Percentiles rank a stretch among this genome's conserved stretches.
Conservation (phyloP, 2,329 filamentous ascomycete genomes). For the Fusarium aywerte region DNA sequence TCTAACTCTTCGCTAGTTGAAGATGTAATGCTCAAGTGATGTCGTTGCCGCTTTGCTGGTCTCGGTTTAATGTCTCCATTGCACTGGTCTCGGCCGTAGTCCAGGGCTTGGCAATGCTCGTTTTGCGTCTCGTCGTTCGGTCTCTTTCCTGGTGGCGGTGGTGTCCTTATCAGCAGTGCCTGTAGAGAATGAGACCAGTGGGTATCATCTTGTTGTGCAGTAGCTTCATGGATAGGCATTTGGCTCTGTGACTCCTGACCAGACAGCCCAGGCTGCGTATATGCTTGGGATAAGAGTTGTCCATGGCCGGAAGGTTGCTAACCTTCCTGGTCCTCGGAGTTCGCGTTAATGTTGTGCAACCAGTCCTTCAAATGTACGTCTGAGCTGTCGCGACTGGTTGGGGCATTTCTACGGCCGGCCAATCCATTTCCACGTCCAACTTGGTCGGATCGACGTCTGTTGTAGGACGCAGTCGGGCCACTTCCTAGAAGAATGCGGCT, state of each 20-base stretch:
- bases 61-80: neutral
- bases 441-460: constrained; percentile 23
- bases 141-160: constrained; percentile 20
- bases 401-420: constrained; percentile 9
- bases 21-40: constrained; percentile 10
- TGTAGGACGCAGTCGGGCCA: neutral
- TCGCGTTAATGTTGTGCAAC: constrained; percentile 16
- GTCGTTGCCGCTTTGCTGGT: constrained; percentile 16
- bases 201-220: neutral
- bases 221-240: neutral
- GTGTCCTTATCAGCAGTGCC: constrained; percentile 32
- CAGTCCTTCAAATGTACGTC: constrained; percentile 26
- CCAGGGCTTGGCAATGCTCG: neutral
- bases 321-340: constrained; percentile 34
- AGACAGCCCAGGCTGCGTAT: constrained; percentile 5
- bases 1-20: constrained; percentile 21
- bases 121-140: neutral
- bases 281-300: neutral
- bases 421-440: constrained; percentile 20
- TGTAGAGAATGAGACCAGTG: constrained; percentile 37
- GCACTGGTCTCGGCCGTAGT: neutral
- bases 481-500: constrained; percentile 20
- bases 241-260: constrained; percentile 1
- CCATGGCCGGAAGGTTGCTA: constrained; percentile 33
- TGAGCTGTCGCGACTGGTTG: constrained; percentile 22